Evolutionary conservation across 2,329 filamentous ascomycete species (phyloP).

Genomic region (Alternaria consortialis): DNA sequence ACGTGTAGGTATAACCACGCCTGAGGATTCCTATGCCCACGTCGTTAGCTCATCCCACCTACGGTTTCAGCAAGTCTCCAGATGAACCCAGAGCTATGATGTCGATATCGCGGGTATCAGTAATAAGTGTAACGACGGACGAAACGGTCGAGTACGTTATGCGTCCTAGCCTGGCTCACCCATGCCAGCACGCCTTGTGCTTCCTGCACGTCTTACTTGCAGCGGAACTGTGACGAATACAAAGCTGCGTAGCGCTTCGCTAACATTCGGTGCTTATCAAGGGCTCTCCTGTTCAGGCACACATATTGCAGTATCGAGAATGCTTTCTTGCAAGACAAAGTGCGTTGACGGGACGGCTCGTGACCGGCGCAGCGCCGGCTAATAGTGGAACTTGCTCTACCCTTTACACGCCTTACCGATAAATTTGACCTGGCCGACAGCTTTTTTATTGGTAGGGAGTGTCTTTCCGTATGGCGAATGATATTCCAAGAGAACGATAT

Average conservation of each 20-base stretch:
- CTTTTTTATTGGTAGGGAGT: background rate
- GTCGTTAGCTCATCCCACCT: background rate
- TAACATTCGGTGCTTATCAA: background rate
- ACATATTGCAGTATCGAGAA: background rate
- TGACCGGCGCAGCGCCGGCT: slow-evolving; percentile 5
- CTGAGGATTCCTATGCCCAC: background rate
- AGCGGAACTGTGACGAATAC: slow-evolving; percentile 7
- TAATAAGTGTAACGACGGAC: background rate
- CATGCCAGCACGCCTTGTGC: background rate
- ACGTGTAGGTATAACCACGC: background rate
- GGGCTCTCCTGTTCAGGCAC: background rate
- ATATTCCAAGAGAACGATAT: background rate
- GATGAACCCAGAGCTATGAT: background rate
- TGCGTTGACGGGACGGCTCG: slow-evolving; percentile 9
- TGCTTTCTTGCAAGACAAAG: background rate
- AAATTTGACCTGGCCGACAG: slow-evolving; percentile 2
- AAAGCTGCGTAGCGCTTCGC: background rate
- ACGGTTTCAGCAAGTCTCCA: background rate
- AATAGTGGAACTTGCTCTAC: slow-evolving; percentile 6
- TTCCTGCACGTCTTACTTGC: slow-evolving; percentile 10
- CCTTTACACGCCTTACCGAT: background rate
- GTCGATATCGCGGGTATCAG: background rate
- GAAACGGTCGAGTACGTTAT: background rate
- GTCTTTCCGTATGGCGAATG: background rate
- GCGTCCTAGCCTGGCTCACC: slow-evolving; percentile 2